Percentiles rank a stretch among this genome's conserved stretches.
Evolutionary conservation across 2,329 filamentous ascomycete genomes (phyloP).

Genomic region (Huntiella savannae): DNA sequence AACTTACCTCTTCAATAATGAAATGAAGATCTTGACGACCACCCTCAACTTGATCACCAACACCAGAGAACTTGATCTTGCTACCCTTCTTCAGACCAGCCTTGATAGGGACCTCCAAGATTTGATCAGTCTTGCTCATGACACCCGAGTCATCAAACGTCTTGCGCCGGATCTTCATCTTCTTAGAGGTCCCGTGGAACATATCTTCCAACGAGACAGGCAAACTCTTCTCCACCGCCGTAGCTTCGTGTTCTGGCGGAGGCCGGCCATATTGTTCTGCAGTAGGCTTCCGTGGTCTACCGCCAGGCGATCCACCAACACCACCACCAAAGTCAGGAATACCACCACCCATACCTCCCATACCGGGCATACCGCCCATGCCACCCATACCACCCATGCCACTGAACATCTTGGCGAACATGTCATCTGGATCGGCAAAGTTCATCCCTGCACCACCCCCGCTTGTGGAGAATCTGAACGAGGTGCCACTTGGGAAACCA

Average conservation of each 20-base stretch:
- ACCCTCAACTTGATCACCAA: constrained; percentile 95
- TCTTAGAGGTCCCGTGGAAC: constrained; percentile 75
- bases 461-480: constrained; percentile 19
- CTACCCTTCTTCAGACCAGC: constrained; percentile 87
- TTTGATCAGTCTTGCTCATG: constrained; percentile 69
- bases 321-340: constrained; percentile 16
- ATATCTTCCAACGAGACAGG: constrained; percentile 74
- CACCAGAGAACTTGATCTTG: constrained; percentile 94
- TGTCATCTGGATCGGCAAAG: constrained; percentile 67
- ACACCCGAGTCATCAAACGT: constrained; percentile 76
- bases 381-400: constrained; percentile 21
- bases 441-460: constrained; percentile 44
- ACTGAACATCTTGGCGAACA: constrained; percentile 72
- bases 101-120: constrained; percentile 89
- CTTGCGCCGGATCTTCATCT: constrained; percentile 97
- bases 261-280: constrained; percentile 8
- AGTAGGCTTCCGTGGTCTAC: background rate
- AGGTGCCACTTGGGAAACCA: background rate
- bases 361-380: constrained; percentile 25
- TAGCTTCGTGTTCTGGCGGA: constrained; percentile 53
- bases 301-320: background rate
- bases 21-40: constrained; percentile 92
- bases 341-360: constrained; percentile 20
- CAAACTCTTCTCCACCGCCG: constrained; percentile 72
- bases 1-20: constrained; percentile 72